Evolutionary conservation across 2,329 filamentous ascomycete species (phyloP), one percentile per base, ranked within the genome.

Genomic region (Arthrinium puccinioides): DNA sequence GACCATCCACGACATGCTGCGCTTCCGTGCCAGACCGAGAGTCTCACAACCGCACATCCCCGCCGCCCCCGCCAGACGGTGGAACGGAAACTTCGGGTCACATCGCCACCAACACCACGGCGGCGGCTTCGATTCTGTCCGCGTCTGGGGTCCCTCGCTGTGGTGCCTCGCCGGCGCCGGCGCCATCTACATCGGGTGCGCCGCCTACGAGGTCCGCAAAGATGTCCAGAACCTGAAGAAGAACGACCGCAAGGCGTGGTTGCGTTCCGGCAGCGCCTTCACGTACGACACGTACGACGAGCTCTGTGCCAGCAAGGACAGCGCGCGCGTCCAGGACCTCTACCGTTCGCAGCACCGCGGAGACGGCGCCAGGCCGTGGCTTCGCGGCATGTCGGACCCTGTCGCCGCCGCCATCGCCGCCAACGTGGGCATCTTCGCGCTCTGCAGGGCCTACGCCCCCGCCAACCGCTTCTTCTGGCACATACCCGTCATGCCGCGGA

Each of bases 111-210:
- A n/a, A n/a, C n/a, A n/a, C n/a, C n/a, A n/a, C n/a, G n/a, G n/a
- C n/a, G n/a, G n/a, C n/a, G n/a, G n/a, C n/a, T n/a, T n/a, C n/a
- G n/a, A 9, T 10, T 42, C 29, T 11, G 44, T 53, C 18, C 52
- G 42, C 20, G 24, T 54, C 15, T 37, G 51, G 9, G 32, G 44
- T 9, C 52, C 52, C 15, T 28, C 41, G 6, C 11, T 53, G 7
- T 53, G 49, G 51, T 47, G 45, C 37, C 7, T 54, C 10, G 41
- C 41, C 7, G 45, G 44, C 15, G 42, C 44, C 6, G 38, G 45
- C 31, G 38, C 43, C 38, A 51, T 54, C 33, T 51, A 51, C 21
- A 20, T 54, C 3, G 50, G 46, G 15, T 50, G 44, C 26, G 53
- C 52, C 4, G 39, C 52, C 14, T 52, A 46, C 10, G 52, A 54